Percentiles rank a stretch among this genome's conserved stretches.
Evolutionary conservation across 2,329 filamentous ascomycete species (phyloP).

Genomic region (Fusarium annulatum): DNA sequence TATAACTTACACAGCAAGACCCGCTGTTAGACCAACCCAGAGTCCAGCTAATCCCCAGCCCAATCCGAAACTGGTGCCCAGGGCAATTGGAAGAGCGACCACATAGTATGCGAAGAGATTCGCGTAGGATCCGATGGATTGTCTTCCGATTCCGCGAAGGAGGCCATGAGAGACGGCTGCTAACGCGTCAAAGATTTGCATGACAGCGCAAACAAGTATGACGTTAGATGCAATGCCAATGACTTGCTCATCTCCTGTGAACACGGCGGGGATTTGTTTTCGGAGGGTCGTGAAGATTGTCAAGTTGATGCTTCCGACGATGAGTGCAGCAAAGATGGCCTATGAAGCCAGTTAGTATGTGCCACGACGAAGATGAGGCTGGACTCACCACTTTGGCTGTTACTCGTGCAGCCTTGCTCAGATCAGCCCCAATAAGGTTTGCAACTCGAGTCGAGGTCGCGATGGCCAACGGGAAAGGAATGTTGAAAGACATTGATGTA

Average conservation of each 20-base stretch:
- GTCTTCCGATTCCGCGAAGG: slow-evolving; percentile 83
- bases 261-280: slow-evolving; percentile 76
- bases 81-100: slow-evolving; percentile 83
- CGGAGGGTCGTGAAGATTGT: slow-evolving; percentile 73
- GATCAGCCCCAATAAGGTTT: slow-evolving; percentile 85
- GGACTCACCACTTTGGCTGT: slow-evolving; percentile 75
- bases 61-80: slow-evolving; percentile 78
- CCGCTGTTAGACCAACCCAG: slow-evolving; percentile 82
- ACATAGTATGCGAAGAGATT: slow-evolving; percentile 88
- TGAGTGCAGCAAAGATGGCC: slow-evolving; percentile 69
- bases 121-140: slow-evolving; percentile 87
- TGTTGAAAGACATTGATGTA: slow-evolving; percentile 82
- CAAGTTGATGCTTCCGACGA: slow-evolving; percentile 81
- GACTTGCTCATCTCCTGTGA: slow-evolving; percentile 76
- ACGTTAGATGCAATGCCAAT: slow-evolving; percentile 72
- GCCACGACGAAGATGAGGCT: accelerated
- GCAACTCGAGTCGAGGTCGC: slow-evolving; percentile 87
- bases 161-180: slow-evolving; percentile 83
- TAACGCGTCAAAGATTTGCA: slow-evolving; percentile 89
- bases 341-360: accelerated
- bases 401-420: slow-evolving; percentile 80
- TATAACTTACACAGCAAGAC: slow-evolving; percentile 66
- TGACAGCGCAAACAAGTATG: slow-evolving; percentile 81
- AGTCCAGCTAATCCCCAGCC: slow-evolving; percentile 81
- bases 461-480: slow-evolving; percentile 91